Evolutionary conservation across 2,329 filamentous ascomycete genomes (phyloP), one percentile per base, ranked within the genome.

Genomic region (Westerdykella ornata): DNA sequence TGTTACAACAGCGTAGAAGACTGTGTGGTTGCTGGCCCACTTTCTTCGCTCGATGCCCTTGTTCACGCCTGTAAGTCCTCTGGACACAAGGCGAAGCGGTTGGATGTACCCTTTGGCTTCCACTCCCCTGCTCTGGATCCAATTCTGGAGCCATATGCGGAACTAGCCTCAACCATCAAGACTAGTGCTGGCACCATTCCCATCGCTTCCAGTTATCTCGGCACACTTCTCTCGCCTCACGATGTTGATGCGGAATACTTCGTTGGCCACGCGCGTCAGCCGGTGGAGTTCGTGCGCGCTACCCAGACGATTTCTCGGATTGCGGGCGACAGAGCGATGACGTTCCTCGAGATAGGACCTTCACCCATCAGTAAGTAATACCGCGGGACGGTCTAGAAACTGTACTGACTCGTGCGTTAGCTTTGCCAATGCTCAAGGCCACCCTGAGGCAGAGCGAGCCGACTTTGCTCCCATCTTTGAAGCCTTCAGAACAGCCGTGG

Each of bases 51-150:
- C 13, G 39, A 42, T 3, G 12, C 32, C 13, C 51, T 55, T 14
- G 45, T 50, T 26, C n/a, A 46, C 4, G 6, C 15, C 11, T 42
- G 38, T 29, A 40, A 45, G 14, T 13, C 12, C 7, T 8, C 47
- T 33, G 48, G 49, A 36, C 33, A 46, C 15, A 53, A 48, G 39
- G 35, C 38, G 9, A 58, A 53, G 34, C 42, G 37, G 26, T 46
- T 58, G 7, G 37, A 46, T 6, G 54, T 59, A 5, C 44, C 54
- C 0, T 57, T 45, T 26, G 56, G 50, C 1, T 59, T 57, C 39
- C 56, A 59, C 41, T 55, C 56, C 1, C 36, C 44, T 6, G 51
- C 48, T 2, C 53, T 59, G 54, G 56, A 59, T 34, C 51, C 54
- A 7, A 58, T 58, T 3, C 17, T 54, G 9, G 37, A 45, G 1